These are phyloP conservation scores for Pichia manshurica DNA, from an alignment of 805 yeast species.

Conservation along the genomic window DNA sequence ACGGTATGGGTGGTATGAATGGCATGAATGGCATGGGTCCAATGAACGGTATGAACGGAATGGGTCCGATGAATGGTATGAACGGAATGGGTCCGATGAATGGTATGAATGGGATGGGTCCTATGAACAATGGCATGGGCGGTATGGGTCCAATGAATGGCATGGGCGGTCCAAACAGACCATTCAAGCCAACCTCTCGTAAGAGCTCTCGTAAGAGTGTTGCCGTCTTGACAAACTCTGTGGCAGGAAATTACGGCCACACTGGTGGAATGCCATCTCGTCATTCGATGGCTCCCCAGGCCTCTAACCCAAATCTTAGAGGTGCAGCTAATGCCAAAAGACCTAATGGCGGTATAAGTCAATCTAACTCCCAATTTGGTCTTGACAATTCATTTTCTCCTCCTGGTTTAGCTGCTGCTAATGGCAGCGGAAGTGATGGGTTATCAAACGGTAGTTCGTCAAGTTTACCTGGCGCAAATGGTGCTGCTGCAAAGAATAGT, in stretches of 20 bases:
- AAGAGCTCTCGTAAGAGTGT: conserved; percentile 37
- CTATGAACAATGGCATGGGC: background rate
- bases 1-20: background rate
- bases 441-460: conserved; percentile 5
- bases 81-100: background rate
- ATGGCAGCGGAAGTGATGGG: conserved; percentile 5
- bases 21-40: background rate
- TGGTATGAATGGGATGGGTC: background rate
- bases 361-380: conserved; percentile 2
- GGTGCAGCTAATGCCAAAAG: background rate
- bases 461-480: conserved; percentile 7
- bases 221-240: conserved; percentile 22
- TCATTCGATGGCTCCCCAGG: conserved; percentile 28
- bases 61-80: conserved; percentile 7
- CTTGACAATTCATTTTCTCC: conserved; percentile 4
- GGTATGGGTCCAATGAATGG: conserved; percentile 2
- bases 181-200: conserved; percentile 38
- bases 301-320: background rate
- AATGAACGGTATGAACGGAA: conserved; percentile 1
- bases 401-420: conserved; percentile 3
- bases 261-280: conserved; percentile 21
- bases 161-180: conserved; percentile 16
- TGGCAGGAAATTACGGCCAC: conserved; percentile 12
- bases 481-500: background rate
- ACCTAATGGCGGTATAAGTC: conserved; percentile 1